These are phyloP conservation scores for Russula earlei DNA, from an alignment of 768 basidiomycete genomes.

Conservation along the genomic window DNA sequence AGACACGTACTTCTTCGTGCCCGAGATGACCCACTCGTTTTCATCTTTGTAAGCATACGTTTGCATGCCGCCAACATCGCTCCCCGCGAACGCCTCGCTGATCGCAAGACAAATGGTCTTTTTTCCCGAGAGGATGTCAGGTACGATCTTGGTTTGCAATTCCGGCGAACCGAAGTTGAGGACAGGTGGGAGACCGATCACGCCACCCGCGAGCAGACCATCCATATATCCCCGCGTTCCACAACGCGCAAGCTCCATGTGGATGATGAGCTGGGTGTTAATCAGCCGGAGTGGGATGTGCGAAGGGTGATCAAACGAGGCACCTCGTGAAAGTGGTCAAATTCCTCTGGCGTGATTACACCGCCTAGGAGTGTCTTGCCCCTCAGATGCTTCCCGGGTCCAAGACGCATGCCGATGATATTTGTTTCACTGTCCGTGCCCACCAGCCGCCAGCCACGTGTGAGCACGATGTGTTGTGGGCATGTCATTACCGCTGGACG, in stretches of 20 bases:
- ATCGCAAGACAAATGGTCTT: slow-evolving; percentile 88
- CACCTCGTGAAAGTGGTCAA: slow-evolving; percentile 94
- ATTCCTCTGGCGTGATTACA: slow-evolving; percentile 69
- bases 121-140: slow-evolving; percentile 65
- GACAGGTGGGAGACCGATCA: slow-evolving; percentile 85
- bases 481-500: slow-evolving; percentile 21
- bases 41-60: slow-evolving; percentile 83
- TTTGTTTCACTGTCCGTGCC: slow-evolving; percentile 65
- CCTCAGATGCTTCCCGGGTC: slow-evolving; percentile 81
- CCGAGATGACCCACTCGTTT: slow-evolving; percentile 79
- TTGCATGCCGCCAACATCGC: slow-evolving; percentile 75
- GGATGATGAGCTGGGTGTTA: slow-evolving; percentile 54
- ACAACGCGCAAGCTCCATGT: slow-evolving; percentile 74
- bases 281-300: background rate
- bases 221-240: slow-evolving; percentile 84
- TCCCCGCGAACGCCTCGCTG: slow-evolving; percentile 88
- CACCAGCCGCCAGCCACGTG: background rate
- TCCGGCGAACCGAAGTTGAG: slow-evolving; percentile 81
- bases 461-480: background rate
- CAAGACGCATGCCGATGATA: slow-evolving; percentile 82
- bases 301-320: background rate
- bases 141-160: slow-evolving; percentile 58
- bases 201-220: slow-evolving; percentile 69
- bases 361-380: slow-evolving; percentile 72
- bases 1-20: slow-evolving; percentile 74